Percentiles rank a stretch among this genome's conserved stretches.
Evolutionary conservation across 768 basidiomycete genomes (phyloP).

Genomic region (Leccinum rimulosum): DNA sequence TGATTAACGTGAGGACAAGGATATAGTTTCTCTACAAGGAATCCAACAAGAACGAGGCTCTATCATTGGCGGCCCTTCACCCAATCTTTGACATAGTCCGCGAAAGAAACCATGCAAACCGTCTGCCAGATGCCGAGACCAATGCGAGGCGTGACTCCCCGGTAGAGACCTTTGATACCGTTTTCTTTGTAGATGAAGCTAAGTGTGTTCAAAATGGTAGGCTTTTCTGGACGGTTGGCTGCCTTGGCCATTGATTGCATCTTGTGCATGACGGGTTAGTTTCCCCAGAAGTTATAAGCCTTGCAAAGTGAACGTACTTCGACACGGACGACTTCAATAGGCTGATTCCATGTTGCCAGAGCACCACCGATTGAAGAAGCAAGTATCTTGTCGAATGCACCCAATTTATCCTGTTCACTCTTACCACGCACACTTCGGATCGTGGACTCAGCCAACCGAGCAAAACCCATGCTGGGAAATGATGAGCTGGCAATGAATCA

Average conservation of each 20-base stretch:
- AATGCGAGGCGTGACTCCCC: constrained; percentile 96
- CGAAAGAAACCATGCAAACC: constrained; percentile 98
- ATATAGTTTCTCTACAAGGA: constrained; percentile 25
- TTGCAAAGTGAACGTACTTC: constrained; percentile 52
- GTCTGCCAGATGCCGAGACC: constrained; percentile 97
- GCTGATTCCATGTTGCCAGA: constrained; percentile 98
- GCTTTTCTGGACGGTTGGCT: constrained; percentile 83
- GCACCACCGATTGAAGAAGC: constrained; percentile 91
- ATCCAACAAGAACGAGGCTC: constrained; percentile 2
- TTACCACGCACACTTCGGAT: constrained; percentile 82
- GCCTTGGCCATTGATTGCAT: constrained; percentile 99
- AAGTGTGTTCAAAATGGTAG: constrained; percentile 89
- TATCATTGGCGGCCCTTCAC: constrained; percentile 43
- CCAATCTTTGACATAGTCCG: constrained; percentile 93
- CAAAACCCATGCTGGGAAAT: constrained; percentile 83
- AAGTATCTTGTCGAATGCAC: constrained; percentile 82
- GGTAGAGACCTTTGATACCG: constrained; percentile 94
- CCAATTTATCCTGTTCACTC: constrained; percentile 67
- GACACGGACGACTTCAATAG: constrained; percentile 95
- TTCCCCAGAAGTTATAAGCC: not conserved
- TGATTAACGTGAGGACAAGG: constrained; percentile 16
- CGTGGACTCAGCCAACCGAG: constrained; percentile 80
- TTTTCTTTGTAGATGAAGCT: constrained; percentile 96
- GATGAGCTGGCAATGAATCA: constrained; percentile 4
- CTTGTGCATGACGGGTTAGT: constrained; percentile 39